These are phyloP conservation scores for Ettlia oleoabundans DNA, from an alignment of 139 green algal genomes.

Conservation along the genomic window DNA sequence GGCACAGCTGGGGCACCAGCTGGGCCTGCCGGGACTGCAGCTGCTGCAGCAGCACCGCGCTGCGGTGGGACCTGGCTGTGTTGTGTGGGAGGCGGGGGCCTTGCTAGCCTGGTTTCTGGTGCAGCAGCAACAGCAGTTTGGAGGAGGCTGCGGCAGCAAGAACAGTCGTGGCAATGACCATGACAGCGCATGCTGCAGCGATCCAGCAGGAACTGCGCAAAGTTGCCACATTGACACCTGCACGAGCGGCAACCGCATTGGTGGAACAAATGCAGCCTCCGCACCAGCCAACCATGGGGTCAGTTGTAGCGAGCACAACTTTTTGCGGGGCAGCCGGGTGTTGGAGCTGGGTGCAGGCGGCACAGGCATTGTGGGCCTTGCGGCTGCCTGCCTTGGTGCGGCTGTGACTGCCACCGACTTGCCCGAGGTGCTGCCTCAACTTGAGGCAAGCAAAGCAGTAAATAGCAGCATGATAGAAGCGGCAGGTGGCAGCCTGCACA, in stretches of 20 bases:
- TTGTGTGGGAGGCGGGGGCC: constrained; percentile 27
- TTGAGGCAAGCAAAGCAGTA: neutral
- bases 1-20: constrained; percentile 8
- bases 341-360: constrained; percentile 31
- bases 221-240: neutral
- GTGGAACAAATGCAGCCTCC: neutral
- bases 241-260: neutral
- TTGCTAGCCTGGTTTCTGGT: constrained; percentile 33
- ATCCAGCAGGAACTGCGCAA: neutral
- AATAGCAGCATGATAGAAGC: constrained; percentile 4
- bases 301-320: neutral
- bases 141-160: neutral
- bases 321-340: neutral
- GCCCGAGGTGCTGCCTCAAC: constrained; percentile 24
- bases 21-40: constrained; percentile 30
- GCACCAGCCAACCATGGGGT: neutral
- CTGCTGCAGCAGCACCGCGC: constrained; percentile 6
- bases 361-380: constrained; percentile 19
- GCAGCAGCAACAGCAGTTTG: constrained; percentile 8
- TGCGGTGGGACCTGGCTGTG: neutral
- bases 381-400: constrained; percentile 25
- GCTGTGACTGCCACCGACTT: constrained; percentile 29
- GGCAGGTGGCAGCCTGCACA: neutral
- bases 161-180: too few species aligned
- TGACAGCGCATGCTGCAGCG: neutral